Conservation (phyloP, 1,284 basidiomycete species). For the Moesziomyces aphidis region DNA sequence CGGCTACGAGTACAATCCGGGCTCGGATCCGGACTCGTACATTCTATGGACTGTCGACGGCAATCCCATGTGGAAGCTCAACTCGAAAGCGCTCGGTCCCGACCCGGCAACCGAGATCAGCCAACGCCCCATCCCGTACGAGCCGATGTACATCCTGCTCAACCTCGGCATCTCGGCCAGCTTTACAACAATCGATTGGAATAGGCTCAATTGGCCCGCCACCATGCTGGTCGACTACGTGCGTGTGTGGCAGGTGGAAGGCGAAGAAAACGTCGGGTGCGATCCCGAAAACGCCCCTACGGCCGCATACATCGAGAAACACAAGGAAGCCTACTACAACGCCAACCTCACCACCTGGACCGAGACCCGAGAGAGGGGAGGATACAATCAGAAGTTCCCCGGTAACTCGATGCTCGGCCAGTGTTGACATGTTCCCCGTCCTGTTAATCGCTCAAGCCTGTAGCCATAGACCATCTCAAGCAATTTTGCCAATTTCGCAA, state of each 20-base stretch:
- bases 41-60: constrained; percentile 53
- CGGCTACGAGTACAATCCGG: constrained; percentile 73
- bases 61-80: constrained; percentile 70
- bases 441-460: not conserved
- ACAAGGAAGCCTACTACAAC: constrained; percentile 63
- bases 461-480: not conserved
- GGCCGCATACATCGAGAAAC: constrained; percentile 61
- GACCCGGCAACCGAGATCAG: constrained; percentile 77
- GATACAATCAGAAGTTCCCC: constrained; percentile 48
- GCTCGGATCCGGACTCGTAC: constrained; percentile 34
- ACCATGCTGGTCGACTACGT: constrained; percentile 55
- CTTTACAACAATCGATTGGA: constrained; percentile 46
- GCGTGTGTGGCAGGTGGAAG: constrained; percentile 58
- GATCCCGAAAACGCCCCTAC: constrained; percentile 67
- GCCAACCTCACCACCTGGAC: constrained; percentile 62
- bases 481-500: not conserved
- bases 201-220: constrained; percentile 28
- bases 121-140: constrained; percentile 78
- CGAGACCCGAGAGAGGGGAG: constrained; percentile 35
- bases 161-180: constrained; percentile 58
- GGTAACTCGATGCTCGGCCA: constrained; percentile 45
- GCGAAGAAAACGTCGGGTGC: constrained; percentile 66
- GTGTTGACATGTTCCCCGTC: constrained; percentile 14
- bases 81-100: constrained; percentile 77
- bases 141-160: constrained; percentile 60